These are phyloP conservation scores for Ilyonectria destructans DNA, from an alignment of 2,329 filamentous ascomycete genomes.

Conservation along the genomic window DNA sequence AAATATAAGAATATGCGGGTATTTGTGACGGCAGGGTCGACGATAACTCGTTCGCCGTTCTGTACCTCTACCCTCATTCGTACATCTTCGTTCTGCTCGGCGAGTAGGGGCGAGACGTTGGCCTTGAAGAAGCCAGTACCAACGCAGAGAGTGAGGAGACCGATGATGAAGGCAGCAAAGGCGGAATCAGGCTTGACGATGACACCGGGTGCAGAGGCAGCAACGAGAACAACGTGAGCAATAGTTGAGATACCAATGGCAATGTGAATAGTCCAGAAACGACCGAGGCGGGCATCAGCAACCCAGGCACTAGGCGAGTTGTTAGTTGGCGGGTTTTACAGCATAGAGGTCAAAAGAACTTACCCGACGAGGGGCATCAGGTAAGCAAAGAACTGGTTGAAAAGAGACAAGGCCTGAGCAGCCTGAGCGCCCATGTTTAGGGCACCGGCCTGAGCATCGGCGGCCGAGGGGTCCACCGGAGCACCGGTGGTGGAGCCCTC, in stretches of 20 bases:
- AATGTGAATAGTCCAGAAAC: conserved; percentile 81
- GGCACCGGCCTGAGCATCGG: conserved; percentile 63
- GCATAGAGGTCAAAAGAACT: conserved; percentile 48
- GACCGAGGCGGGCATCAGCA: conserved; percentile 81
- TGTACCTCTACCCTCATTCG: conserved; percentile 70
- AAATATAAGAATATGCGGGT: conserved; percentile 79
- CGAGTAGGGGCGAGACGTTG: conserved; percentile 82
- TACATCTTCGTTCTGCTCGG: conserved; percentile 77
- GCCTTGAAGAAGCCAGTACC: conserved; percentile 88
- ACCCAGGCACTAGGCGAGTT: conserved; percentile 61
- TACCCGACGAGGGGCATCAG: conserved; percentile 72
- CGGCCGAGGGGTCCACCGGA: conserved; percentile 46
- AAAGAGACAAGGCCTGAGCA: conserved; percentile 63
- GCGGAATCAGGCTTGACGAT: conserved; percentile 72
- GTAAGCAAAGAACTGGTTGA: conserved; percentile 77
- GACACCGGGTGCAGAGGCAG: conserved; percentile 75
- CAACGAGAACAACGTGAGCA: conserved; percentile 78
- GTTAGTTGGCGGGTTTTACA: conserved; percentile 21
- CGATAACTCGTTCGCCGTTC: conserved; percentile 77
- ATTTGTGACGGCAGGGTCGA: conserved; percentile 79
- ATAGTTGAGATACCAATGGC: conserved; percentile 77
- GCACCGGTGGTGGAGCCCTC: conserved; percentile 69
- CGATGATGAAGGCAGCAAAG: conserved; percentile 79
- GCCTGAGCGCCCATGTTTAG: conserved; percentile 73
- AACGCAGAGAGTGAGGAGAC: conserved; percentile 68